Conservation (phyloP, 2,329 filamentous ascomycete genomes). For the Gyromitra esculenta region DNA sequence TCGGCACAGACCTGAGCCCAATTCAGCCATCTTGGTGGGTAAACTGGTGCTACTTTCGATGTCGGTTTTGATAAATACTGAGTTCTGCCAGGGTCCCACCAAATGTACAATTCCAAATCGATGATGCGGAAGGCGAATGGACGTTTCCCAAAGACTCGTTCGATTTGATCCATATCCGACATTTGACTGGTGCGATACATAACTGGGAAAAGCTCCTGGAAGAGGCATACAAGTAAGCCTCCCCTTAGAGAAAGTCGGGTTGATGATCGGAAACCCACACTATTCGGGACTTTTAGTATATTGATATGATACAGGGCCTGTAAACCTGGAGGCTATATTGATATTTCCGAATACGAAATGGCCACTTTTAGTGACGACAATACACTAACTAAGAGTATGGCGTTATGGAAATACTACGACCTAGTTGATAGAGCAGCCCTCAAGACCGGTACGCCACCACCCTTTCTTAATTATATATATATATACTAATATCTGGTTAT, state of each 20-base stretch:
- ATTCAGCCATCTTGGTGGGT: slow-evolving; percentile 62
- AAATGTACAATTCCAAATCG: slow-evolving; percentile 59
- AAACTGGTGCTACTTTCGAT: slow-evolving; percentile 2
- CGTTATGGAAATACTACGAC: slow-evolving; percentile 28
- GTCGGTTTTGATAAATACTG: not conserved
- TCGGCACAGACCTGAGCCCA: slow-evolving; percentile 61
- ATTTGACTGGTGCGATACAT: slow-evolving; percentile 51
- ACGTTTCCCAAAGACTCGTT: slow-evolving; percentile 46
- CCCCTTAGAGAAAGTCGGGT: not conserved
- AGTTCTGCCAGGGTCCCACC: slow-evolving; percentile 54
- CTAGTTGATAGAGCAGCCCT: slow-evolving; percentile 30
- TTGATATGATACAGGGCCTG: not conserved
- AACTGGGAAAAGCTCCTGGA: slow-evolving; percentile 51
- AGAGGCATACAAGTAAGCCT: slow-evolving; percentile 43
- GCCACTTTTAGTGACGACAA: slow-evolving; percentile 23
- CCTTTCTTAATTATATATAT: not conserved
- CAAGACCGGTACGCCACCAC: not conserved
- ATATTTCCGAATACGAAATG: slow-evolving; percentile 35
- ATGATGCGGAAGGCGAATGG: slow-evolving; percentile 58
- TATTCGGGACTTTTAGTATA: not conserved
- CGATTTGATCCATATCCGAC: slow-evolving; percentile 55
- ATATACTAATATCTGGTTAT: not conserved
- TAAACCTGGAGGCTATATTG: slow-evolving; percentile 51
- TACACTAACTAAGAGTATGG: slow-evolving; percentile 6
- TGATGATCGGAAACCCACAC: not conserved